A percentile compares a stretch with the other conserved stretches of the same genome.
Conservation (phyloP, 1,284 basidiomycete genomes). For the Waitea zeae region DNA sequence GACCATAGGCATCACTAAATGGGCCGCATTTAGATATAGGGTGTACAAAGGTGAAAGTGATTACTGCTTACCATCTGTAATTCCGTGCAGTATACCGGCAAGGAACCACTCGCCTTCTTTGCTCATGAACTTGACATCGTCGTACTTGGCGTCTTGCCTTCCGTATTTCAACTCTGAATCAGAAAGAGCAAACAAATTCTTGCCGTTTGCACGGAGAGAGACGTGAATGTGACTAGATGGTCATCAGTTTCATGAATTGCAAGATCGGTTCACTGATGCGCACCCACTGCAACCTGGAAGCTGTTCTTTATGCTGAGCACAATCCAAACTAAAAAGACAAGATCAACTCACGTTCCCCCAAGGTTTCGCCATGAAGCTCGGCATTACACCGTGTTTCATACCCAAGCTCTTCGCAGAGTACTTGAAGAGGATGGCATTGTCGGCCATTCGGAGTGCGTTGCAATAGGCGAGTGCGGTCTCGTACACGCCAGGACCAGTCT, state of each 20-base stretch:
- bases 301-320: conserved; percentile 19
- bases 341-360: conserved; percentile 66
- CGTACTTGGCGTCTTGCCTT: conserved; percentile 49
- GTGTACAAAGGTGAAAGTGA: conserved; percentile 1
- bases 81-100: conserved; percentile 77
- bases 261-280: conserved; percentile 1
- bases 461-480: conserved; percentile 93
- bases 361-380: conserved; percentile 98
- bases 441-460: conserved; percentile 73
- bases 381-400: conserved; percentile 75
- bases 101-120: conserved; percentile 84
- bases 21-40: background rate
- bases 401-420: conserved; percentile 84
- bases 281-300: conserved; percentile 85
- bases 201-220: conserved; percentile 61
- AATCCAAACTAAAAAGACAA: no score
- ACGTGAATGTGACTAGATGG: conserved; percentile 74
- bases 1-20: conserved; percentile 45
- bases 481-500: conserved; percentile 86
- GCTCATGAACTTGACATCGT: conserved; percentile 76
- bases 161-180: conserved; percentile 42
- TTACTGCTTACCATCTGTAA: conserved; percentile 58
- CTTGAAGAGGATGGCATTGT: conserved; percentile 91
- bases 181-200: conserved; percentile 65
- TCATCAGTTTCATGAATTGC: background rate